Conservation (phyloP, 2,329 filamentous ascomycete genomes). For the Chrysosporium queenslandicum region DNA sequence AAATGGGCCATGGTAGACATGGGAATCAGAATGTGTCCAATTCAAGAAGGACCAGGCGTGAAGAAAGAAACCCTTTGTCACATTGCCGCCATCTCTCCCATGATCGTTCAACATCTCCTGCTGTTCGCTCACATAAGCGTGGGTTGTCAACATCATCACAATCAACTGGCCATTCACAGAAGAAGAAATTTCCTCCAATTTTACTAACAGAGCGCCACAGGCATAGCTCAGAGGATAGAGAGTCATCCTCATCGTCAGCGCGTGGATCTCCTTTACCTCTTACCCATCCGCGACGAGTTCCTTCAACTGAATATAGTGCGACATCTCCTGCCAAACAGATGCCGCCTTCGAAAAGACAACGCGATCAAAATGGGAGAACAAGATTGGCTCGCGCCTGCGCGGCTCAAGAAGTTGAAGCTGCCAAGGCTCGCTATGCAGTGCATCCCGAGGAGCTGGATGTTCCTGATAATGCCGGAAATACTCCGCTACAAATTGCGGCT, state of each 20-base stretch:
- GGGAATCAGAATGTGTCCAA: background rate
- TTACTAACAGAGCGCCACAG: slow-evolving; percentile 33
- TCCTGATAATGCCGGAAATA: slow-evolving; percentile 91
- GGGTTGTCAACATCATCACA: slow-evolving; percentile 29
- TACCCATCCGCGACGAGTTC: slow-evolving; percentile 36
- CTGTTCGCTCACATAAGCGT: slow-evolving; percentile 30
- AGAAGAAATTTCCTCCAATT: slow-evolving; percentile 32
- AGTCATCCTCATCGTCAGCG: slow-evolving; percentile 37
- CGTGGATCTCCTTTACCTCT: slow-evolving; percentile 37
- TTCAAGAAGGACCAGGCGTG: slow-evolving; percentile 3
- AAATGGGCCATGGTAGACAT: slow-evolving; percentile 5
- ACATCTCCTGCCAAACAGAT: slow-evolving; percentile 58
- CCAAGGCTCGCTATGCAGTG: slow-evolving; percentile 63
- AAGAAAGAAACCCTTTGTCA: slow-evolving; percentile 3
- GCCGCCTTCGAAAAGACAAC: slow-evolving; percentile 66
- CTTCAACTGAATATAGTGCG: slow-evolving; percentile 36
- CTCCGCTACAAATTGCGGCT: slow-evolving; percentile 84
- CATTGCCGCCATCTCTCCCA: slow-evolving; percentile 24
- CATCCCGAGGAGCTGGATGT: slow-evolving; percentile 81
- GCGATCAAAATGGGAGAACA: slow-evolving; percentile 88
- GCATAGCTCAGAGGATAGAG: slow-evolving; percentile 39
- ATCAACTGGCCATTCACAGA: slow-evolving; percentile 16
- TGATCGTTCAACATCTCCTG: slow-evolving; percentile 31
- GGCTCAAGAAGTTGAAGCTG: slow-evolving; percentile 68
- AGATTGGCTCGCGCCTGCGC: slow-evolving; percentile 82